Conservation (phyloP, 2,329 filamentous ascomycete genomes). For the Fusarium albidum region DNA sequence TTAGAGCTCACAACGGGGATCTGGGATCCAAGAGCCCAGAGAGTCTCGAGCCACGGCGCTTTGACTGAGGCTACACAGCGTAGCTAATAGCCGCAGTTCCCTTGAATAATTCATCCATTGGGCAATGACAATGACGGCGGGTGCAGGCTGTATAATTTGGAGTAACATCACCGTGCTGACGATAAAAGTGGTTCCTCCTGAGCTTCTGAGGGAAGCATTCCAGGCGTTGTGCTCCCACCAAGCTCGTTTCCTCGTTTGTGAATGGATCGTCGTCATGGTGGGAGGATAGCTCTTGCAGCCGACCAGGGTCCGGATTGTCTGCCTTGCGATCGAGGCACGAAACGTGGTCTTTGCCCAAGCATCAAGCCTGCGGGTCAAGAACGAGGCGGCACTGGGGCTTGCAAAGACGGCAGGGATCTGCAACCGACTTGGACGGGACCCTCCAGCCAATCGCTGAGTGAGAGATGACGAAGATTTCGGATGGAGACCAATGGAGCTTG, state of each 20-base stretch:
- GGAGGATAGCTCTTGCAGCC: constrained; percentile 16
- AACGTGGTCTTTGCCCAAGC: constrained; percentile 1
- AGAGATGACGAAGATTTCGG: constrained; percentile 13
- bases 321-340: constrained; percentile 36
- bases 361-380: constrained; percentile 19
- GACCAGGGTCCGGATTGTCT: constrained; percentile 18
- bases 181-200: constrained; percentile 25
- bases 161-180: constrained; percentile 13
- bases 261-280: constrained; percentile 22
- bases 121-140: constrained; percentile 29
- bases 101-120: constrained; percentile 1
- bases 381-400: constrained; percentile 16
- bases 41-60: background rate
- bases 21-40: background rate
- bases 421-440: constrained; percentile 19
- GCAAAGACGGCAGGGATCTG: constrained; percentile 22
- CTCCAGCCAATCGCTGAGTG: constrained; percentile 23
- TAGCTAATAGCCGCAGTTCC: background rate
- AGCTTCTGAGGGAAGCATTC: background rate
- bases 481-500: constrained; percentile 1
- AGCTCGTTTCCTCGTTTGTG: constrained; percentile 35
- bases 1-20: background rate
- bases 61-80: constrained; percentile 1
- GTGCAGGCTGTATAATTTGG: constrained; percentile 7
- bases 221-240: constrained; percentile 6